Percentiles rank a stretch among this genome's conserved stretches.
Conservation (phyloP, 345 rosid species). For the Aquilaria yunnanensis region DNA sequence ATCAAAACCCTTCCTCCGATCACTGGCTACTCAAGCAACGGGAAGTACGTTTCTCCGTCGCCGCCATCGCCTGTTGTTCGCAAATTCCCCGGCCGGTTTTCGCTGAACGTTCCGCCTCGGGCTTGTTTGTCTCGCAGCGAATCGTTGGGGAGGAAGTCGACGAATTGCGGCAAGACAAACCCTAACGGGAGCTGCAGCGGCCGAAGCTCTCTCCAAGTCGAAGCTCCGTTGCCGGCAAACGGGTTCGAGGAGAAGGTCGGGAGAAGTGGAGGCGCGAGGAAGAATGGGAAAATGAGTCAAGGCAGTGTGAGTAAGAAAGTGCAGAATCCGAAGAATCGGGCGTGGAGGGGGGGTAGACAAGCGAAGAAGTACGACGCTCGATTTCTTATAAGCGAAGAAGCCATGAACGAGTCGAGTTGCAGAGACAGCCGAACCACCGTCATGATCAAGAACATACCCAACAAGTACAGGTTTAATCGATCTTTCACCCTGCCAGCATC, state of each 20-base stretch:
- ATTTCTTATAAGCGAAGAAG: slow-evolving; percentile 52
- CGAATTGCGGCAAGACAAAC: slow-evolving; percentile 16
- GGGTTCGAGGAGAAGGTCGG: slow-evolving; percentile 6
- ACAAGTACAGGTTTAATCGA: slow-evolving; percentile 66
- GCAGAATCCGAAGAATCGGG: slow-evolving; percentile 23
- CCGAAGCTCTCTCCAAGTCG: slow-evolving; percentile 11
- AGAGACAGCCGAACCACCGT: slow-evolving; percentile 77
- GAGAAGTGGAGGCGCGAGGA: slow-evolving; percentile 18
- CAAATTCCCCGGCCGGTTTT: slow-evolving; percentile 8
- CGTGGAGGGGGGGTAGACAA: slow-evolving; percentile 37
- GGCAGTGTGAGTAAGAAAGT: slow-evolving; percentile 18
- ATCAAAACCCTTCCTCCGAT: neutral
- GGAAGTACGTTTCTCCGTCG: slow-evolving; percentile 16
- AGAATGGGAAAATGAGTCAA: slow-evolving; percentile 23
- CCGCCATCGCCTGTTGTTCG: slow-evolving; percentile 4
- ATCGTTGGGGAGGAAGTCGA: slow-evolving; percentile 9
- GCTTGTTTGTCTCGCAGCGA: slow-evolving; percentile 10
- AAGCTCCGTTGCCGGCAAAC: slow-evolving; percentile 21
- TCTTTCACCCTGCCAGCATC: neutral
- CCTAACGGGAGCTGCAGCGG: slow-evolving; percentile 13
- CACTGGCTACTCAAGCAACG: slow-evolving; percentile 10
- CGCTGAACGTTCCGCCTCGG: slow-evolving; percentile 12
- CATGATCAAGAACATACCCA: slow-evolving; percentile 98
- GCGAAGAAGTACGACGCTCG: slow-evolving; percentile 40
- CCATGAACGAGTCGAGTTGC: slow-evolving; percentile 39